Evolutionary conservation across 1,284 basidiomycete genomes (phyloP), one percentile per base, ranked within the genome.

Genomic region (Apiotrichum mycotoxinovorans): DNA sequence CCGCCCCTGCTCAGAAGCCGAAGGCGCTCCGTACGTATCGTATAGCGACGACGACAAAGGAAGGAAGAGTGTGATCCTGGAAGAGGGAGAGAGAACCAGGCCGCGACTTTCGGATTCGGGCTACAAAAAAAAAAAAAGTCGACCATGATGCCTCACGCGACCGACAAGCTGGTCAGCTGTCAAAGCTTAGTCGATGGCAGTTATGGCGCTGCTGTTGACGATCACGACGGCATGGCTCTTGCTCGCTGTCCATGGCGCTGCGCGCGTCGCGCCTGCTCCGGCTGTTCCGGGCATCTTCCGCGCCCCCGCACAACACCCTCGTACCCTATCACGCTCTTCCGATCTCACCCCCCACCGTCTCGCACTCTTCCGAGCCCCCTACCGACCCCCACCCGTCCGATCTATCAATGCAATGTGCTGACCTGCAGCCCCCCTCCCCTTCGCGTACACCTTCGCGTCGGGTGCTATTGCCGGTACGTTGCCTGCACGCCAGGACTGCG

Each of bases 361-460:
- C 37, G 37, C 15, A 14, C 43, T 26, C 43, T 12, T 9, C 44
- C 37, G 5, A 30, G 11, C 14, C 20, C 27, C 27, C 45, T 33
- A 18, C 47, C 22, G 9, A 20, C 12, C 22, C 18, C 35, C 12
- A 11, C 8, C 12, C 33, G 3, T 12, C 4, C 43, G 25, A 37
- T 9, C 27, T 17, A 35, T 20, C 20, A 27, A 9, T 17, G 46
- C 8, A 23, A n/a, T n/a, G n/a, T 3, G 14, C 37, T 23, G 2
- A 15, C 23, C 17, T 35, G 30, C 30, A 22, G 46, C 47, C 5
- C 33, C 49, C 35, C 82, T 94, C 42, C 91, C 91, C 1, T 92
- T 92, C 77, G 78, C 82, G 51, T 89, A 91, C 62, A 94, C 89
- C 68, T 94, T 95, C 72, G 83, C 87, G 11, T 90, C 92, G 1